These are phyloP conservation scores for Arctium minus DNA, from an alignment of 129 eudicot species.

Conservation along the genomic window DNA sequence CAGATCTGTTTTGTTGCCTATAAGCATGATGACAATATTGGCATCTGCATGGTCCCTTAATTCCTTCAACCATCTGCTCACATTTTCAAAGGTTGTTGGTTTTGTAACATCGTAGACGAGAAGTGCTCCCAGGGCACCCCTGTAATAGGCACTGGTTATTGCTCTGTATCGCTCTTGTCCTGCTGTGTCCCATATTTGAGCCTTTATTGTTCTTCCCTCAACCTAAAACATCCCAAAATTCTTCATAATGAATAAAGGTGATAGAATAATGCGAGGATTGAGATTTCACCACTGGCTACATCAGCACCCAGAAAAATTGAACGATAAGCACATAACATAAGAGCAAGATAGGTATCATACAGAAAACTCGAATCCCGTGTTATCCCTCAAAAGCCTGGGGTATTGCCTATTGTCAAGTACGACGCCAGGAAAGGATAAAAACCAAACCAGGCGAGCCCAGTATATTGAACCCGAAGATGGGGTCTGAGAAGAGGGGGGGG, in stretches of 20 bases:
- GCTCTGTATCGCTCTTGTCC: conserved; percentile 96
- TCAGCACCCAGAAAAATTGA: background rate
- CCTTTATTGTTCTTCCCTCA: conserved; percentile 90
- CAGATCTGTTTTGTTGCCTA: conserved; percentile 92
- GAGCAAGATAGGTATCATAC: background rate
- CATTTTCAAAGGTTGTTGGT: conserved; percentile 86
- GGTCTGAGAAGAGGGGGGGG: background rate
- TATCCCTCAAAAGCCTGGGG: background rate
- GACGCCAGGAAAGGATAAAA: background rate
- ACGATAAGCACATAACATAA: background rate
- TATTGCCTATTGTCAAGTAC: background rate
- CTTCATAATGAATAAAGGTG: background rate
- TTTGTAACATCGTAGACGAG: conserved; percentile 85
- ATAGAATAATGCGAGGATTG: background rate
- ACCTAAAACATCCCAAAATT: conserved; percentile 43
- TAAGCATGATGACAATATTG: conserved; percentile 86
- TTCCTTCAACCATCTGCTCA: conserved; percentile 95
- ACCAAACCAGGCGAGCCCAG: background rate
- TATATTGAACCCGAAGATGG: background rate
- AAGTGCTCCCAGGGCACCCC: conserved; percentile 95
- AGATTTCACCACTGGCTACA: background rate
- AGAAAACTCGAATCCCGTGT: background rate
- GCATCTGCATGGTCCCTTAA: conserved; percentile 95
- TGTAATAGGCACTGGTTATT: conserved; percentile 91
- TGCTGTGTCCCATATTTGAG: conserved; percentile 98